Percentiles rank a stretch among this genome's conserved stretches.
Conservation (phyloP, 257 asterid genomes). For the Primulina tabacum region DNA sequence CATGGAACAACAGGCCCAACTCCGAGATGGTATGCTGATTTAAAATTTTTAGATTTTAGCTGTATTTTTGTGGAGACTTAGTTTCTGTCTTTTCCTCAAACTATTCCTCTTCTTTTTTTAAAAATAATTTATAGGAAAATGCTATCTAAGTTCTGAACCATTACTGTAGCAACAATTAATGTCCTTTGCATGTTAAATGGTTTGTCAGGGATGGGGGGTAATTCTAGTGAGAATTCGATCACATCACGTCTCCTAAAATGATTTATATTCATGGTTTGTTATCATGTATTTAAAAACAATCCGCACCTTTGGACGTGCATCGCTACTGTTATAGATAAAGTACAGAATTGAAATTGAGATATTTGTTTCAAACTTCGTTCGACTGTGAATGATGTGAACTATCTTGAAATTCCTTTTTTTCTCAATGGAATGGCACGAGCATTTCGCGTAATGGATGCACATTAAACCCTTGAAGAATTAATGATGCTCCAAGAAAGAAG, state of each 20-base stretch:
- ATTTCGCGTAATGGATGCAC: no score
- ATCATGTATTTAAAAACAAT: neutral
- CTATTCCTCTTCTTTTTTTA: neutral
- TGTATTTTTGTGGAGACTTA: neutral
- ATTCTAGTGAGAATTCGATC: no score
- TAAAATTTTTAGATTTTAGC: neutral
- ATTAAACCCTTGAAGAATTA: no score
- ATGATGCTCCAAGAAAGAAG: neutral
- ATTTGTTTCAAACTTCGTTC: neutral
- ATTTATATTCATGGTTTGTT: no score
- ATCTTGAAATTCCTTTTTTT: neutral
- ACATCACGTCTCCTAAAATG: no score
- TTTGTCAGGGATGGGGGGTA: neutral
- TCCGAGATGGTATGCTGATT: constrained; percentile 58
- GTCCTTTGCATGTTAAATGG: neutral
- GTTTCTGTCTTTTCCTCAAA: no score
- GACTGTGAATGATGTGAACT: neutral
- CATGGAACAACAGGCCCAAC: constrained; percentile 82
- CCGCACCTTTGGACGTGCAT: neutral
- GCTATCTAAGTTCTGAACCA: neutral
- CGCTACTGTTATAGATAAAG: neutral
- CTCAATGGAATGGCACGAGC: neutral
- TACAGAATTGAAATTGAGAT: neutral
- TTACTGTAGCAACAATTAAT: neutral
- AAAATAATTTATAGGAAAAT: no score